Conservation (phyloP, 1,284 basidiomycete genomes). For the Sanghuangporus weigelae region DNA sequence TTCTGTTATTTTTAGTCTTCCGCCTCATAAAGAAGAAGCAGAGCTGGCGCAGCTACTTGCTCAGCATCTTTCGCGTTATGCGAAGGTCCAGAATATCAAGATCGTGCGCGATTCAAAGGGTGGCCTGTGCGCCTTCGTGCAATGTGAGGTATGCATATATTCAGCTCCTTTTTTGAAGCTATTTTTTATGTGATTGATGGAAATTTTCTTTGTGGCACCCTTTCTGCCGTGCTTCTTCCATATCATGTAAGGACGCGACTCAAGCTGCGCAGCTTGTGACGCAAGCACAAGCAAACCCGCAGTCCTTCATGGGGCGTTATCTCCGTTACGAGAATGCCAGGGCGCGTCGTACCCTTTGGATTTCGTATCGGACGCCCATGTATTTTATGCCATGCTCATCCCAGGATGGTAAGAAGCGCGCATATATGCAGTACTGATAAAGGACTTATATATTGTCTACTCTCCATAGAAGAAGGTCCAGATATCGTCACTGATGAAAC, state of each 20-base stretch:
- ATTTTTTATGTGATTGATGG: slow-evolving; percentile 4
- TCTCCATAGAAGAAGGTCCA: slow-evolving; percentile 12
- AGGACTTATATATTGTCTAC: background rate
- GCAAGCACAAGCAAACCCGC: slow-evolving; percentile 47
- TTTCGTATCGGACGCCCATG: slow-evolving; percentile 60
- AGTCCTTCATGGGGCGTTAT: slow-evolving; percentile 60
- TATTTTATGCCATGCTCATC: slow-evolving; percentile 32
- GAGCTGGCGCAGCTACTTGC: slow-evolving; percentile 55
- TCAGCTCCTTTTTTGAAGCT: slow-evolving; percentile 19
- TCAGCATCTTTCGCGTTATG: slow-evolving; percentile 57
- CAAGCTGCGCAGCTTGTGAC: slow-evolving; percentile 56
- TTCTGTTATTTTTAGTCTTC: slow-evolving; percentile 44
- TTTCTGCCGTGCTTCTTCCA: background rate
- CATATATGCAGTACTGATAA: background rate
- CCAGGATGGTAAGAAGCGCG: slow-evolving; percentile 10
- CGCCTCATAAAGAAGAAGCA: slow-evolving; percentile 54
- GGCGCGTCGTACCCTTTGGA: slow-evolving; percentile 63
- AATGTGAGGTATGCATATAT: slow-evolving; percentile 57
- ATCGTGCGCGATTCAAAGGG: slow-evolving; percentile 71
- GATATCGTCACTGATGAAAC: slow-evolving; percentile 21
- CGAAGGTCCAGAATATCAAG: slow-evolving; percentile 62
- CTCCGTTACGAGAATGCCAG: slow-evolving; percentile 74
- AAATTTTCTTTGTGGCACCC: background rate
- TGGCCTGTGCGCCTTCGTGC: slow-evolving; percentile 73
- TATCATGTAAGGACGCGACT: slow-evolving; percentile 42